A percentile compares a stretch with the other conserved stretches of the same genome.
phyloP scores from a whole-genome alignment of 2,329 filamentous ascomycete genomes.

The Fusarium nurragi region DNA sequence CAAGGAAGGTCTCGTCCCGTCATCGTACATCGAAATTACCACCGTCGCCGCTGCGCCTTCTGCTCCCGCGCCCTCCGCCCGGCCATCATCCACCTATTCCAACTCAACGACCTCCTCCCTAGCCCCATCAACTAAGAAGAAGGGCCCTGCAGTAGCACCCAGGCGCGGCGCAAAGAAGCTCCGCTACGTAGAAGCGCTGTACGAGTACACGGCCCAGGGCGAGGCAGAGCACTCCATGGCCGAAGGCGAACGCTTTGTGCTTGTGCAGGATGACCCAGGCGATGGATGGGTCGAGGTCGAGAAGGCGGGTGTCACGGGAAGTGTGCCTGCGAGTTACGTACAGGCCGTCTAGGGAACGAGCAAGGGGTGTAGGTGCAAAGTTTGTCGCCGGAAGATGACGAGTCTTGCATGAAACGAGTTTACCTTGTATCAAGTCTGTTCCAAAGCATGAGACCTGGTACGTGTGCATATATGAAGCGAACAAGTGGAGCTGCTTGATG shows the following conservation, averaged over 20 bases:
- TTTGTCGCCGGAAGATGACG: constrained; percentile 5
- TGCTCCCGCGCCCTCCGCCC: constrained; percentile 58
- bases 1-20: constrained; percentile 86
- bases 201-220: constrained; percentile 87
- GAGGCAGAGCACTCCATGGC: constrained; percentile 89
- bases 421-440: not conserved
- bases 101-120: constrained; percentile 64
- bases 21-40: constrained; percentile 80
- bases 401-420: not conserved
- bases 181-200: constrained; percentile 91
- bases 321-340: constrained; percentile 94
- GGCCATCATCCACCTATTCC: constrained; percentile 80
- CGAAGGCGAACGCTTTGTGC: constrained; percentile 90
- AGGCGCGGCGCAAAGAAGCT: constrained; percentile 92
- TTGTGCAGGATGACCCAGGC: constrained; percentile 86
- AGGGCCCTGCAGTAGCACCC: constrained; percentile 91
- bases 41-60: constrained; percentile 53
- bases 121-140: constrained; percentile 71
- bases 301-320: constrained; percentile 84
- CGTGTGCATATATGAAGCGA: constrained; percentile 29
- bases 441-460: not conserved
- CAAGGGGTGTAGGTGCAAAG: constrained; percentile 18
- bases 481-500: constrained; percentile 11
- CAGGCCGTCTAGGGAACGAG: constrained; percentile 68
- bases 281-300: constrained; percentile 99